Evolutionary conservation across 257 asterid genomes (phyloP), one percentile per base, ranked within the genome.

Genomic region (Gentiana macrophylla): DNA sequence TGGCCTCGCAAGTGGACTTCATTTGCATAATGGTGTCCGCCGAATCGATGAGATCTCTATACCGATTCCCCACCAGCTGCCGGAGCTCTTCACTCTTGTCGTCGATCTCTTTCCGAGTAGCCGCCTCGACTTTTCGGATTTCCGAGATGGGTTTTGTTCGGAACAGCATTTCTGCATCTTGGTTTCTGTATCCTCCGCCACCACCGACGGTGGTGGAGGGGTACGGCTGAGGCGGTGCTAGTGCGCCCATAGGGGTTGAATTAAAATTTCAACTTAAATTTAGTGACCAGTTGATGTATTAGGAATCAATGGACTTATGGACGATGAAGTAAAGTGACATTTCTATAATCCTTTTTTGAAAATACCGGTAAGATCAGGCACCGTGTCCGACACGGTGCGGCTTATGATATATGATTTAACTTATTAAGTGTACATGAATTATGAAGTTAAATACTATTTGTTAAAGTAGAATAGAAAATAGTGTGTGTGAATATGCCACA

Each of bases 11-110:
- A 32, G 97, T 76, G 8, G 94, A 80, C 80, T 92, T 87, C 99
- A 92, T 92, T 32, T 72, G 70, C 12, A 92, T 92, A 65, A 92
- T 92, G 59, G 95, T 83, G 68, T 92, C 99, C 3, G 99, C 97
- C 9, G 99, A 92, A 67, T 92, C 99, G 57, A 92, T 92, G 36
- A 92, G 94, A 80, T 92, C 99, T 12, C 99, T 84, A 68, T 88
- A 92, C 33, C 99, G 83, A 55, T 81, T 88, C 7, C 99, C 99
- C 47, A 88, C 97, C 37, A 88, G 74, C 65, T 85, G 97, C 10
- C 99, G 85, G 55, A 92, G 90, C 81, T 92, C 97, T 78, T 92
- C 97, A 49, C 94, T 80, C 80, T 92, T 92, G 68, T 80, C 90
- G 49, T 86, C 88, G 86, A 92, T 92, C 86, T 85, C 94, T 71